Conservation (phyloP, 306 rosid species). For the Vachellia collinsii region DNA sequence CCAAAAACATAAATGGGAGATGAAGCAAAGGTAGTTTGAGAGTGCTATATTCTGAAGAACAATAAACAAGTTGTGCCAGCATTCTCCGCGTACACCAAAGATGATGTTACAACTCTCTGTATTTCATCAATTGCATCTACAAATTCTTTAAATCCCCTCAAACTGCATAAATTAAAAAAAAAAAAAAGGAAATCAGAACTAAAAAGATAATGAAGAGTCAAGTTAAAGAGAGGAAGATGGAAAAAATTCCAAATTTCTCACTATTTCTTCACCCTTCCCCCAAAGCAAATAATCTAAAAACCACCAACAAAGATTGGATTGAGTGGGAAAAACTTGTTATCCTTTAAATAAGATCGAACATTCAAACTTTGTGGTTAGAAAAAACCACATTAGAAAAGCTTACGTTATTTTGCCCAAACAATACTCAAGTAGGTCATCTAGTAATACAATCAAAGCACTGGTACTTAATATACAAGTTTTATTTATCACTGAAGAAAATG, state of each 20-base stretch:
- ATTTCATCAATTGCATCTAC: slow-evolving; percentile 45
- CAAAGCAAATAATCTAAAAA: background rate
- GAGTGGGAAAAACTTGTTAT: background rate
- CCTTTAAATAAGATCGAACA: background rate
- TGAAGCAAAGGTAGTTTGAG: background rate
- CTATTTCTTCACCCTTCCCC: background rate
- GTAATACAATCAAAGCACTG: background rate
- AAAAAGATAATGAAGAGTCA: background rate
- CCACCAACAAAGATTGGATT: background rate
- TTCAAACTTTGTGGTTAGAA: background rate
- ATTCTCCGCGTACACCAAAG: slow-evolving; percentile 68
- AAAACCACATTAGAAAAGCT: background rate
- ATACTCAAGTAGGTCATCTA: background rate
- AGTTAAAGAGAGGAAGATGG: background rate
- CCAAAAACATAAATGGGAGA: background rate
- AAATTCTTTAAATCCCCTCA: slow-evolving; percentile 82
- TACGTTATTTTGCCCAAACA: too few relatives aligned
- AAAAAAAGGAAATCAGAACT: slow-evolving; percentile 11
- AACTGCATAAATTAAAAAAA: slow-evolving; percentile 43
- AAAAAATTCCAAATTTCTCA: too few relatives aligned
- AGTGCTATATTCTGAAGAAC: slow-evolving; percentile 51
- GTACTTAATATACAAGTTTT: background rate
- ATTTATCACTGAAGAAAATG: background rate
- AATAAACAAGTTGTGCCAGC: slow-evolving; percentile 56
- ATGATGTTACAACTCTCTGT: slow-evolving; percentile 42